phyloP scores from a whole-genome alignment of 1,284 basidiomycete species.

The Sporisorium scitamineum region DNA sequence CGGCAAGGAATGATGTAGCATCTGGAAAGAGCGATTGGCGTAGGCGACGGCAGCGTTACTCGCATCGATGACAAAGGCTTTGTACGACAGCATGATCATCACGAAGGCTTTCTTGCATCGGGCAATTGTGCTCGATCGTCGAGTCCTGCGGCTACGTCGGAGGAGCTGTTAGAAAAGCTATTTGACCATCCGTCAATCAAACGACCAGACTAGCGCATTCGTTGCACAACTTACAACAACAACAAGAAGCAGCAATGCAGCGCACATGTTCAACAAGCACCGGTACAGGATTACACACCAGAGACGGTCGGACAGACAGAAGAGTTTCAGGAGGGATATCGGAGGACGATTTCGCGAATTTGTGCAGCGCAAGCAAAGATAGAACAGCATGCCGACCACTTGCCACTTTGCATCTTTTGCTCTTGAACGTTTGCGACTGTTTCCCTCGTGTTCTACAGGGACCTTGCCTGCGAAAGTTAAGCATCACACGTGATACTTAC shows the following conservation, averaged over 20 bases:
- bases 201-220: neutral
- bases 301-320: too few species aligned
- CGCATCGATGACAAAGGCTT: neutral
- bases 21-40: neutral
- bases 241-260: neutral
- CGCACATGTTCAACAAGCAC: neutral
- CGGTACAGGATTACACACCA: neutral
- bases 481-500: constrained; percentile 58
- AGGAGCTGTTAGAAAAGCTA: neutral
- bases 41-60: neutral
- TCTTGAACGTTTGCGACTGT: constrained; percentile 12
- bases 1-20: neutral
- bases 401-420: constrained; percentile 21
- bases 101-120: neutral
- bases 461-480: constrained; percentile 57
- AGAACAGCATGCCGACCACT: constrained; percentile 41
- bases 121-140: neutral
- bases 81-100: neutral
- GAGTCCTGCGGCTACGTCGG: neutral
- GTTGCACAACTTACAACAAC: neutral
- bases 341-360: neutral
- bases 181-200: neutral
- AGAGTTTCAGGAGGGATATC: neutral
- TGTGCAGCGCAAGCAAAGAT: neutral
- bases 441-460: constrained; percentile 28